Evolutionary conservation across 768 basidiomycete genomes (phyloP).

Genomic region (Mycena polygramma): DNA sequence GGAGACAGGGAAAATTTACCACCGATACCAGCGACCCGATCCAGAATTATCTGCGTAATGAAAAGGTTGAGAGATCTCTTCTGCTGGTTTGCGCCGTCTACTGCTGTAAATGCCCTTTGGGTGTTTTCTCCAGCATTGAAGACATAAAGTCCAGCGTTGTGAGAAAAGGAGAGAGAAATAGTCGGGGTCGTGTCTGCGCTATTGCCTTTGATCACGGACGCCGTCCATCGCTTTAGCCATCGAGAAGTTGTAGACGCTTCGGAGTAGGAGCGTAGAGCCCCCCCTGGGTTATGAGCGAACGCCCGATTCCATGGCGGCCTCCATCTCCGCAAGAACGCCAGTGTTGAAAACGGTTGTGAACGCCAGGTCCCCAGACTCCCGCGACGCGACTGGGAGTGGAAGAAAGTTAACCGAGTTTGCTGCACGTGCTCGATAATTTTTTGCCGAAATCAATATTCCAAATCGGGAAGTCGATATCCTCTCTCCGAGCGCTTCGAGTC

Average conservation of each 20-base stretch:
- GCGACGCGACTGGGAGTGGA: background rate
- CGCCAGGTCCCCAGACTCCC: background rate
- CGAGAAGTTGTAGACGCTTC: background rate
- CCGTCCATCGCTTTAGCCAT: constrained; percentile 9
- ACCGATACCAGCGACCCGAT: constrained; percentile 3
- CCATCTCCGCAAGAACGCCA: background rate
- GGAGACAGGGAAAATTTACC: background rate
- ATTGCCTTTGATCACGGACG: constrained; percentile 6
- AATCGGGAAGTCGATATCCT: constrained; percentile 2
- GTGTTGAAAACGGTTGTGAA: background rate
- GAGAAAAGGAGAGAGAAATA: background rate
- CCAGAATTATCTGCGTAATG: background rate
- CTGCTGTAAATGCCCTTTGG: background rate
- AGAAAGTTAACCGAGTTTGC: background rate
- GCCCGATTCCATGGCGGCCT: background rate
- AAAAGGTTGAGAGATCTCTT: background rate
- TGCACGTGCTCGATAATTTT: background rate
- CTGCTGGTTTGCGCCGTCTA: background rate
- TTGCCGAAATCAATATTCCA: background rate
- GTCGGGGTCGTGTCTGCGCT: constrained; percentile 8
- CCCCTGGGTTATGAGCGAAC: background rate
- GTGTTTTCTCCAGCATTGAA: constrained; percentile 20
- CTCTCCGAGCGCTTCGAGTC: background rate
- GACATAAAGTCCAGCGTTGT: constrained; percentile 5
- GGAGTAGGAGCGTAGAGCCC: background rate